Base-by-base conservation (phyloP, 192 early-diverging fungal species). In the Cladochytrium replicatum region DNA sequence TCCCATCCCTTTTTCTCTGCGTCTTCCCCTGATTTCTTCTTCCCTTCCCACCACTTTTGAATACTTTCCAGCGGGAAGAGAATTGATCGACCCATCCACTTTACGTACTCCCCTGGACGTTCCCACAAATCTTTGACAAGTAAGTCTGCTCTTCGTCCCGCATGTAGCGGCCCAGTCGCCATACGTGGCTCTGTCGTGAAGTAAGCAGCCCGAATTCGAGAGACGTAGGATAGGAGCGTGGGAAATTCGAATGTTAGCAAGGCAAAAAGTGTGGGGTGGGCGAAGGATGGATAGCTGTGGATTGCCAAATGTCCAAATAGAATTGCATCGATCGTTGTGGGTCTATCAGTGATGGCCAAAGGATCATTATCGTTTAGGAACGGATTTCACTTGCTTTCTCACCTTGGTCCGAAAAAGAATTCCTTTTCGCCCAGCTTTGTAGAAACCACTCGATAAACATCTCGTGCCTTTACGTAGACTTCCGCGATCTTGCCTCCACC, bases 271-370 rank as follows among this genome's bases (percentile, higher is more conserved):
- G 59, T 66, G n/a, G 73, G 73, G 39, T 80, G 70, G 9, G 84
- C 76, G 26, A 93, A 68, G 19, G 84, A 67, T n/a, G 89, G 79
- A 30, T 78, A 81, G 37, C 78, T 42, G 23, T 89, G 79, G 34
- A 88, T 59, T n/a, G 88, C 71, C 21, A 96, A 67, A 56, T 92
- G 81, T 11, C 84, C 88, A 61, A 83, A 96, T 7, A 74, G 84
- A 28, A 91, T 67, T 6, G 82, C 80, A 59, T 96, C 93, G 5
- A 93, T 63, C 9, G 82, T 75, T 7, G 80, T 77, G 2, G 87
- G 78, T 7, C 75, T 81, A 48, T 26, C 6, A 8, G n/a, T 4
- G 27, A 15, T 22, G 15, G 27, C 26, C 22, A 17, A 22, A 41
- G 3, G 5, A 3, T 4, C 5, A 6, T 15, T 15, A 41, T 41